Evolutionary conservation across 2,329 filamentous ascomycete species (phyloP), one percentile per base, ranked within the genome.

Genomic region (Colletotrichum liaoningense): DNA sequence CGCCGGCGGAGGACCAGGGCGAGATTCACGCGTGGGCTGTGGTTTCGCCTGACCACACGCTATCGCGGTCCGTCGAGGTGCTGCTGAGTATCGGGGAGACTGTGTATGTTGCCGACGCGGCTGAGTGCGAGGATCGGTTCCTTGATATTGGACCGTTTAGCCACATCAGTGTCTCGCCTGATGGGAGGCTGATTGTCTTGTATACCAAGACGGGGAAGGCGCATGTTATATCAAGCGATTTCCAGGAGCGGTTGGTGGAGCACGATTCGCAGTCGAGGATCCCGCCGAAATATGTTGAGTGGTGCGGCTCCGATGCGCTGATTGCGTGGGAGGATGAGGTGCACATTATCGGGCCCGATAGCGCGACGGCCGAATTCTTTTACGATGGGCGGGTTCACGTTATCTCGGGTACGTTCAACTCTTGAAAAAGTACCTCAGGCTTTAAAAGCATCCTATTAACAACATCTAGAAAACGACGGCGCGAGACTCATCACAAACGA

Each of bases 251-350:
- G 70, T 87, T 98, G 75, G 96, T 95, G 80, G 95, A 98, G 83
- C 96, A 98, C 80, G 92, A 98, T 79, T 96, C 95, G 1, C 92
- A 92, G 77, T 95, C 94, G 11, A 93, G 93, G 81, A 97, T 95
- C 5, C 88, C 93, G 1, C 97, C 97, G 4, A 93, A 94, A 78
- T 94, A 97, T 75, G 89, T 99, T 74, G 93, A 97, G 78, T 99
- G 97, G 97, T 99, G 97, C 81, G 97, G 97, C 5, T 96, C 97
- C 78, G 96, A 98, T 82, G 95, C 95, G 16, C 93, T 98, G 33
- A 91, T 99, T 78, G 95, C 95, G 0, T 99, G 97, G 97, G 97
- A 98, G 80, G 97, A 99, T 79, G 97, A 99, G 82, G 93, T 99
- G 4, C 97, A 98, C 79, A 88, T 99, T 33, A 93, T 99, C 73